Percentiles rank a stretch among this genome's conserved stretches.
These are phyloP conservation scores for Aspergillus eucalypticola DNA, from an alignment of 2,329 filamentous ascomycete species.

Conservation along the genomic window DNA sequence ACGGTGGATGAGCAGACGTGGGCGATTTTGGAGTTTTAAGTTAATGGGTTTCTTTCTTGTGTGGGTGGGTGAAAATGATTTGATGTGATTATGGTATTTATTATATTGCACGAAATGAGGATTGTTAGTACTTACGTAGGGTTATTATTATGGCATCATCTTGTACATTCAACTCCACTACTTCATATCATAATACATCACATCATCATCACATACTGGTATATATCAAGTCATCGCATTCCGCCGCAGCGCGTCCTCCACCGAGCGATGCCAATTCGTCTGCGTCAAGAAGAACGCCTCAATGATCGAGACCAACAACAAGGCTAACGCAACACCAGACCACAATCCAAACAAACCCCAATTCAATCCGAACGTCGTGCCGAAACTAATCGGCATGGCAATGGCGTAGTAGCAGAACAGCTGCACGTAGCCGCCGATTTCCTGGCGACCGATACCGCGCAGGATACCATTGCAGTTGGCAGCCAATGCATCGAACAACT, in stretches of 20 bases:
- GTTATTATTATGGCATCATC: no score
- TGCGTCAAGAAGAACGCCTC: slow-evolving; percentile 59
- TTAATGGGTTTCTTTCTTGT: neutral
- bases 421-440: slow-evolving; percentile 86
- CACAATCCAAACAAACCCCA: slow-evolving; percentile 83
- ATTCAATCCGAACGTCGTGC: slow-evolving; percentile 70
- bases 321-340: slow-evolving; percentile 72
- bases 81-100: no score
- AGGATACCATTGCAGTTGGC: slow-evolving; percentile 81
- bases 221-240: slow-evolving; percentile 43
- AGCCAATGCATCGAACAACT: slow-evolving; percentile 81
- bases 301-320: slow-evolving; percentile 58
- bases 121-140: no score
- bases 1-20: slow-evolving; percentile 93
- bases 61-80: neutral
- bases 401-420: slow-evolving; percentile 83
- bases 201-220: neutral
- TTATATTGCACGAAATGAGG: no score
- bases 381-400: slow-evolving; percentile 80
- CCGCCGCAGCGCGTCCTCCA: slow-evolving; percentile 60
- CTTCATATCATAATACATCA: neutral
- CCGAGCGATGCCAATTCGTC: slow-evolving; percentile 59
- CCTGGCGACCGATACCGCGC: slow-evolving; percentile 82
- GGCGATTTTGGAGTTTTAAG: slow-evolving; percentile 69
- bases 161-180: no score